These are phyloP conservation scores for Taiozyma sp. DNA, from an alignment of 1,139 yeast genomes.

Conservation along the genomic window DNA sequence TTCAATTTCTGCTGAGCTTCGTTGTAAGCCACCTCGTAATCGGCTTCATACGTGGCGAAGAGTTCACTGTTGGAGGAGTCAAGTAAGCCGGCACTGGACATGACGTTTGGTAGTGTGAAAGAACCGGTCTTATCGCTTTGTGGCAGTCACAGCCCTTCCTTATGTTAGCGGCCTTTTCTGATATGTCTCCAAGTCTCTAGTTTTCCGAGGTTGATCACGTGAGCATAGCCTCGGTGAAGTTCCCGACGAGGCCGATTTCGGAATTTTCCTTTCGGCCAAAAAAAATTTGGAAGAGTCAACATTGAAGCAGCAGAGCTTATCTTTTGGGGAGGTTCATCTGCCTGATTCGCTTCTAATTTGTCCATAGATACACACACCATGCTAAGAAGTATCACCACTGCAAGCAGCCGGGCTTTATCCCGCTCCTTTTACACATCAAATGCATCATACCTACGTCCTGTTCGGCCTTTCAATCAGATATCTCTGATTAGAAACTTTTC, in stretches of 20 bases:
- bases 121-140: background rate
- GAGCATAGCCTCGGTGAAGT: background rate
- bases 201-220: background rate
- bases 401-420: background rate
- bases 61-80: conserved; percentile 39
- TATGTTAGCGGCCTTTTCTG: background rate
- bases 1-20: conserved; percentile 49
- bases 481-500: conserved; percentile 21
- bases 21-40: conserved; percentile 64
- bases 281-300: background rate
- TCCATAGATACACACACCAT: background rate
- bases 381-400: conserved; percentile 1
- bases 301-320: background rate
- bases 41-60: conserved; percentile 68
- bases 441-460: background rate
- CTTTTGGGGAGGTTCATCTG: background rate
- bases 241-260: background rate
- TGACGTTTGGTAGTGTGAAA: background rate
- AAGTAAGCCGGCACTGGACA: conserved; percentile 21
- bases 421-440: background rate
- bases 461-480: conserved; percentile 14
- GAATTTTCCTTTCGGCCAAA: background rate
- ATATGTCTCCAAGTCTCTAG: no score
- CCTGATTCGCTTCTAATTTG: background rate
- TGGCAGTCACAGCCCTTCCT: background rate